These are phyloP conservation scores for Edaphochlamys debaryana DNA, from an alignment of 139 green algal species.

Conservation along the genomic window DNA sequence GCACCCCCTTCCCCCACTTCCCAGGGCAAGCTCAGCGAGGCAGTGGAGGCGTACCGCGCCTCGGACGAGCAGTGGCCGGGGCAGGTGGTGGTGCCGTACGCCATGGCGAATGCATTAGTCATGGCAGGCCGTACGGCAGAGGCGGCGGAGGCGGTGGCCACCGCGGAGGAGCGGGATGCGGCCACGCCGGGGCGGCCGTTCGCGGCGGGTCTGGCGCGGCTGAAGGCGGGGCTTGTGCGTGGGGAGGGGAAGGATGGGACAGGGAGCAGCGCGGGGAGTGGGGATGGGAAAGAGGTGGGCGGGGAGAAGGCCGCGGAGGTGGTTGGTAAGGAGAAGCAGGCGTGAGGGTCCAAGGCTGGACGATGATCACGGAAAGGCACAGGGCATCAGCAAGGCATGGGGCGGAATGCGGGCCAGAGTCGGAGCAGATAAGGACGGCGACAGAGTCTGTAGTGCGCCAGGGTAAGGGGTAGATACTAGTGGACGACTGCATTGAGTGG, in stretches of 20 bases:
- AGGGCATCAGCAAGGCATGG: too few relatives aligned
- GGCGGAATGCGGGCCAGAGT: too few relatives aligned
- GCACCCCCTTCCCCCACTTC: too few relatives aligned
- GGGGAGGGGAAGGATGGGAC: too few relatives aligned
- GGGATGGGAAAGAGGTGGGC: background rate
- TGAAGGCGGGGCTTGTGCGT: background rate
- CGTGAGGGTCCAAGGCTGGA: too few relatives aligned
- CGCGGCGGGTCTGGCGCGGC: background rate
- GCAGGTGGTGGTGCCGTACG: slow-evolving; percentile 37
- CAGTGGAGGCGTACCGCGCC: slow-evolving; percentile 33
- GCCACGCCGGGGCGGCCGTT: slow-evolving; percentile 13
- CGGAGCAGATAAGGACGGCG: too few relatives aligned
- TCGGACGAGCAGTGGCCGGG: slow-evolving; percentile 33
- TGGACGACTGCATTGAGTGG: too few relatives aligned
- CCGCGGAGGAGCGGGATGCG: slow-evolving; percentile 27
- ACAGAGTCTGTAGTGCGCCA: too few relatives aligned
- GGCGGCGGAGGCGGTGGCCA: slow-evolving; percentile 40
- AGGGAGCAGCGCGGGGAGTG: background rate
- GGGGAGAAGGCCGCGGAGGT: background rate
- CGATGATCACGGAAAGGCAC: too few relatives aligned
- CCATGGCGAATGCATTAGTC: slow-evolving; percentile 38
- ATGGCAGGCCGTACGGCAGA: slow-evolving; percentile 30
- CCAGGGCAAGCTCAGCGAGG: slow-evolving; percentile 45
- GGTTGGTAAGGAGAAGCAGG: background rate
- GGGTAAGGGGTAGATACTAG: too few relatives aligned